phyloP scores from a whole-genome alignment of 1,284 basidiomycete species.

The Ustilago curta region DNA sequence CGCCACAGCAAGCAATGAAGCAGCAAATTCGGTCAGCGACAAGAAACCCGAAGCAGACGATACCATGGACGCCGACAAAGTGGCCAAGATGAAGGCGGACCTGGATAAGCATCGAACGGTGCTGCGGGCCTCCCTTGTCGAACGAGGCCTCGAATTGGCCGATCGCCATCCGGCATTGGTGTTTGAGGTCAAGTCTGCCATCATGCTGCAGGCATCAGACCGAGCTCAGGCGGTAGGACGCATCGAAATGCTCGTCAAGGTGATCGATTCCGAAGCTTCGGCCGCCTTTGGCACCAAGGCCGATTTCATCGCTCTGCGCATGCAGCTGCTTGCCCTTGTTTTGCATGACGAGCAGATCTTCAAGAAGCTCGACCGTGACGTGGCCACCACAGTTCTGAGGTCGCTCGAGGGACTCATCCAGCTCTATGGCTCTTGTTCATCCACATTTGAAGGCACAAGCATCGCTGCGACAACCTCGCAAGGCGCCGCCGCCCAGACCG shows the following conservation, averaged over 20 bases:
- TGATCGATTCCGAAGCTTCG: slow-evolving; percentile 28
- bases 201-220: slow-evolving; percentile 52
- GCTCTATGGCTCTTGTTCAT: slow-evolving; percentile 22
- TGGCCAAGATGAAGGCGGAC: slow-evolving; percentile 33
- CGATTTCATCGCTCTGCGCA: slow-evolving; percentile 77
- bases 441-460: slow-evolving; percentile 47
- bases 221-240: slow-evolving; percentile 22
- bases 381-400: slow-evolving; percentile 61
- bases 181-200: slow-evolving; percentile 77
- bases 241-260: slow-evolving; percentile 42
- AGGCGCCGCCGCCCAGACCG: neutral
- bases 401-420: slow-evolving; percentile 38
- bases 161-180: slow-evolving; percentile 88
- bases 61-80: slow-evolving; percentile 39
- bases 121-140: slow-evolving; percentile 68
- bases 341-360: slow-evolving; percentile 78
- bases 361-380: slow-evolving; percentile 75
- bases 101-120: slow-evolving; percentile 70
- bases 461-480: slow-evolving; percentile 1
- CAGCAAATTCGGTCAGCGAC: neutral
- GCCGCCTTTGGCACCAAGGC: slow-evolving; percentile 40
- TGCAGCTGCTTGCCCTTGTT: slow-evolving; percentile 85
- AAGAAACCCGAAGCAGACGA: slow-evolving; percentile 19
- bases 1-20: neutral
- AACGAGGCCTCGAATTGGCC: slow-evolving; percentile 76